Conservation (phyloP, 2,329 filamentous ascomycete species). For the Rhynchosporium graminicola region DNA sequence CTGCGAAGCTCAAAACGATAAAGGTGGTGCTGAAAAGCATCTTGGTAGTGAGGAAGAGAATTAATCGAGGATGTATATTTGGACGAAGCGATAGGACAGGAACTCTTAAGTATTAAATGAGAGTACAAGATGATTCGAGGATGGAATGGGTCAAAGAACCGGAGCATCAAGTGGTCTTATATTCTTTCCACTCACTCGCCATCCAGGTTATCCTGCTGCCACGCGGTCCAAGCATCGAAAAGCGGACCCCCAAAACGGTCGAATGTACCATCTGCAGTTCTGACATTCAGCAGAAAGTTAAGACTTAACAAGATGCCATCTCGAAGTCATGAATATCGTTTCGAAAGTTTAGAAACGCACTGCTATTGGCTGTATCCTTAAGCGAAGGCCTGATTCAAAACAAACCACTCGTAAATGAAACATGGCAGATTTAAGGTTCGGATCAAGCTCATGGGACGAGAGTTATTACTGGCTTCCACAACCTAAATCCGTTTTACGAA, state of each 20-base stretch:
- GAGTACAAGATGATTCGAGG: neutral
- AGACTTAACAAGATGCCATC: neutral
- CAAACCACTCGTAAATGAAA: neutral
- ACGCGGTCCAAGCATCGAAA: too few relatives aligned
- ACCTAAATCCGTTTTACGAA: too few relatives aligned
- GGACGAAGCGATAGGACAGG: neutral
- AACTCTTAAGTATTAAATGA: neutral
- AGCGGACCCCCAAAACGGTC: too few relatives aligned
- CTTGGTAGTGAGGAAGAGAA: neutral
- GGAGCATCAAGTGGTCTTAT: neutral
- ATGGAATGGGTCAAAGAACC: neutral
- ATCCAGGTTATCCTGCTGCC: neutral
- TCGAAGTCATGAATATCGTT: neutral
- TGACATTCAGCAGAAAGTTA: neutral
- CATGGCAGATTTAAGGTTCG: neutral
- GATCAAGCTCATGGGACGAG: neutral
- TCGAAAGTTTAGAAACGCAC: neutral
- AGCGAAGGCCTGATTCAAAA: neutral
- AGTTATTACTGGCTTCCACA: neutral
- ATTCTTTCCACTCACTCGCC: neutral
- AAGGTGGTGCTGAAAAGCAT: slow-evolving; percentile 12
- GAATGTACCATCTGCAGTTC: neutral
- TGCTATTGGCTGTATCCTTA: neutral
- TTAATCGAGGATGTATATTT: neutral
- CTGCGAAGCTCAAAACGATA: slow-evolving; percentile 10